Conservation (phyloP, 2,329 filamentous ascomycete species). For the Talaromyces amestolkiae region DNA sequence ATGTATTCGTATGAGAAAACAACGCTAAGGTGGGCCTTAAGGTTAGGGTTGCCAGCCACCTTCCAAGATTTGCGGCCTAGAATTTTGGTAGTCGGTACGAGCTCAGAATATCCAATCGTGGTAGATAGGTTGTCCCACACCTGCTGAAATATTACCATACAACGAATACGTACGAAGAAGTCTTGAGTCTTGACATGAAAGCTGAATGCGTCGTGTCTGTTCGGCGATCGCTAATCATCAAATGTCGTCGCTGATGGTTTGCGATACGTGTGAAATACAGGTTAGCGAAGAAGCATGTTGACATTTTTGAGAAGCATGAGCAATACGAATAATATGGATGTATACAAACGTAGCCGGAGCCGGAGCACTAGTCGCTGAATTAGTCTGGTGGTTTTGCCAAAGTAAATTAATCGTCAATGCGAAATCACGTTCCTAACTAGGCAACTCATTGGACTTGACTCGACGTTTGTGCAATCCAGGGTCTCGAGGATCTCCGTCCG, state of each 20-base stretch:
- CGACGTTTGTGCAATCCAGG: background rate
- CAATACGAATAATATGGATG: background rate
- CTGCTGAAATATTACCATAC: background rate
- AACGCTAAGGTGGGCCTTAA: background rate
- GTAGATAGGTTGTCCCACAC: background rate
- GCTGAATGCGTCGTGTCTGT: background rate
- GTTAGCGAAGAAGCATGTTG: background rate
- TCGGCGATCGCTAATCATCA: background rate
- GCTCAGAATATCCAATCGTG: background rate
- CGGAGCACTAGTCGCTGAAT: background rate
- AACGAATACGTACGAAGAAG: background rate
- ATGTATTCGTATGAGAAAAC: background rate
- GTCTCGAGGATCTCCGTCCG: background rate
- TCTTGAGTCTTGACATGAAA: background rate
- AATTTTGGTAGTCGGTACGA: background rate
- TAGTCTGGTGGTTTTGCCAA: background rate
- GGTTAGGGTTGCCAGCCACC: conserved; percentile 13
- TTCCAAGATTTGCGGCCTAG: background rate
- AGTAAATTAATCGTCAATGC: background rate
- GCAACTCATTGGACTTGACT: background rate
- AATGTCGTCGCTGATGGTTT: background rate
- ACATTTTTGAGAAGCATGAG: background rate
- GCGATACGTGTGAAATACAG: background rate
- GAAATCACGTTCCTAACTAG: background rate
- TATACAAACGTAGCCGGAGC: background rate